phyloP scores from a whole-genome alignment of 2,329 filamentous ascomycete species.

The Aspergillus ustus region DNA sequence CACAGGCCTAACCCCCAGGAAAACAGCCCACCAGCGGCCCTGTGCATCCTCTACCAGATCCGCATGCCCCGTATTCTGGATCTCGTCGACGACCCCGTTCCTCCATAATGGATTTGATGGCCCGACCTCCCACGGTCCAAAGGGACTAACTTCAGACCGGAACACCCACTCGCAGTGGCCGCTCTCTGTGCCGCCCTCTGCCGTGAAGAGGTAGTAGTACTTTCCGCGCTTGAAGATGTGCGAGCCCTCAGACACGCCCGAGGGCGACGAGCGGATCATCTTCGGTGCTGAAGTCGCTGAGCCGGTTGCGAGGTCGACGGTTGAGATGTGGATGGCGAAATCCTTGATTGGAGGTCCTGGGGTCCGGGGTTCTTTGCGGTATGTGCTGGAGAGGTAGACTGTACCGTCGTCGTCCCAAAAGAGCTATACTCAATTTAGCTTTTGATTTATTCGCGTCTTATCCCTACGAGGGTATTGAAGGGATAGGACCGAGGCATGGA shows the following conservation, averaged over 20 bases:
- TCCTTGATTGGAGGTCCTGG: conserved; percentile 52
- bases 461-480: neutral
- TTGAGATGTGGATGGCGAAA: conserved; percentile 51
- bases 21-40: conserved; percentile 56
- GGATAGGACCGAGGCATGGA: neutral
- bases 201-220: conserved; percentile 59
- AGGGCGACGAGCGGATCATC: conserved; percentile 51
- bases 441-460: neutral
- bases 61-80: conserved; percentile 57
- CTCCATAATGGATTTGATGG: conserved; percentile 63
- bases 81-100: conserved; percentile 53
- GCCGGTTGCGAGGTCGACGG: conserved; percentile 38
- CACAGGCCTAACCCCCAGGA: conserved; percentile 52
- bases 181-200: conserved; percentile 63
- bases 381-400: conserved; percentile 53
- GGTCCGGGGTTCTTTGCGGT: conserved; percentile 43
- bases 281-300: conserved; percentile 36
- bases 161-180: conserved; percentile 65
- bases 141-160: conserved; percentile 56
- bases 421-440: conserved; percentile 34
- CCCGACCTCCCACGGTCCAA: conserved; percentile 67
- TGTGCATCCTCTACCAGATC: conserved; percentile 53
- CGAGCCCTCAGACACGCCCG: conserved; percentile 56
- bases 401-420: conserved; percentile 58
- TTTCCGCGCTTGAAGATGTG: conserved; percentile 58